A percentile compares a stretch with the other conserved stretches of the same genome.
These are phyloP conservation scores for Epichloe bromicola DNA, from an alignment of 2,329 filamentous ascomycete species.

Conservation along the genomic window DNA sequence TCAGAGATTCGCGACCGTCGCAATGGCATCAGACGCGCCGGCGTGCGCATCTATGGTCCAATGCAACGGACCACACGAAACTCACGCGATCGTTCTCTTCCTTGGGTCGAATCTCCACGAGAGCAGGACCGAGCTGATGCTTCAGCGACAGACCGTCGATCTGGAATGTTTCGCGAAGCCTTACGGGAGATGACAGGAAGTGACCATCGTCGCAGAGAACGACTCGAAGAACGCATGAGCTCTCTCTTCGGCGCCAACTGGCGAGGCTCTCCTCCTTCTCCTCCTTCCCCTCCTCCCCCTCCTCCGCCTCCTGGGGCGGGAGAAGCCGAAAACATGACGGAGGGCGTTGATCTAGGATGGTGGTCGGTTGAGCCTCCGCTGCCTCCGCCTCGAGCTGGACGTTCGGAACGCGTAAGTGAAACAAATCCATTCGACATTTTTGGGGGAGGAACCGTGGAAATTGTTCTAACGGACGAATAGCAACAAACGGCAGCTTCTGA, in stretches of 20 bases:
- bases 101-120: constrained; percentile 12
- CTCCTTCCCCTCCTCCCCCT: background rate
- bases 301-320: background rate
- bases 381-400: background rate
- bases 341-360: constrained; percentile 12
- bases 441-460: background rate
- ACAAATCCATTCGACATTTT: background rate
- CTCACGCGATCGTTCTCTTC: constrained; percentile 8
- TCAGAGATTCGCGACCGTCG: constrained; percentile 19
- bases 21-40: constrained; percentile 11
- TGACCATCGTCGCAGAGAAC: constrained; percentile 13
- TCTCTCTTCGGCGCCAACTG: constrained; percentile 12
- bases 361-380: constrained; percentile 12
- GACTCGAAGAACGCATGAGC: constrained; percentile 16
- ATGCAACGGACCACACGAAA: constrained; percentile 13
- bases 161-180: constrained; percentile 5
- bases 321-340: constrained; percentile 6
- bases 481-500: background rate
- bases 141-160: background rate
- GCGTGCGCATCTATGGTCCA: constrained; percentile 15
- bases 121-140: constrained; percentile 1
- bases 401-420: background rate
- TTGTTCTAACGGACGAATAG: background rate
- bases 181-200: constrained; percentile 10
- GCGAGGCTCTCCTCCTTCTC: constrained; percentile 6